Evolutionary conservation across 257 asterid species (phyloP).

Genomic region (Primulina huaijiensis): DNA sequence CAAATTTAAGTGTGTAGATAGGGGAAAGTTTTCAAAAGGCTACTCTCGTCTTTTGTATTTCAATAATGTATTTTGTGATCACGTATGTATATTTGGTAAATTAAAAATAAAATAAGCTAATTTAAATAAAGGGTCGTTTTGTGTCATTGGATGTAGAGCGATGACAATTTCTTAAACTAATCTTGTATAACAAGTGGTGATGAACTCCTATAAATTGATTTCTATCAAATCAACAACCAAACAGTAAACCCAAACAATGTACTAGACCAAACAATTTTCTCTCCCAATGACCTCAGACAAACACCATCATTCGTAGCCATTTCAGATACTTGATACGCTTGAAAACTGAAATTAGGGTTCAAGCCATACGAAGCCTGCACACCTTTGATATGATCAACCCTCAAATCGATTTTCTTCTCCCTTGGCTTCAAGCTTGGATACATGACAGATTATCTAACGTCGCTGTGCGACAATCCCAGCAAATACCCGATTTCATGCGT

Average conservation of each 20-base stretch:
- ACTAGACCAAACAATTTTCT: conserved; percentile 13
- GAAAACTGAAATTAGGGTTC: conserved; percentile 62
- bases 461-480: conserved; percentile 67
- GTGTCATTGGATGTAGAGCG: too few relatives aligned
- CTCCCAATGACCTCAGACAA: conserved; percentile 16
- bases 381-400: conserved; percentile 64
- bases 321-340: conserved; percentile 51
- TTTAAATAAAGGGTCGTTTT: too few relatives aligned
- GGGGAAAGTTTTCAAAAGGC: too few relatives aligned
- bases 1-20: too few relatives aligned
- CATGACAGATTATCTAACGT: conserved; percentile 69
- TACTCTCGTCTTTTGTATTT: too few relatives aligned
- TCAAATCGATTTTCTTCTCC: conserved; percentile 52
- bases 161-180: too few relatives aligned
- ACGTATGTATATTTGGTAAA: too few relatives aligned
- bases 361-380: conserved; percentile 77
- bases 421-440: conserved; percentile 73
- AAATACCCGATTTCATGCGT: conserved; percentile 88
- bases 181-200: too few relatives aligned
- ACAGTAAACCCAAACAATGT: conserved; percentile 22
- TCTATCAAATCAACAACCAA: conserved; percentile 15
- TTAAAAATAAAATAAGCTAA: too few relatives aligned
- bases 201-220: too few relatives aligned
- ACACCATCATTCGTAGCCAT: conserved; percentile 33
- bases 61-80: too few relatives aligned